Evolutionary conservation across 2,329 filamentous ascomycete species (phyloP).

Genomic region (Colletotrichum limetticola): DNA sequence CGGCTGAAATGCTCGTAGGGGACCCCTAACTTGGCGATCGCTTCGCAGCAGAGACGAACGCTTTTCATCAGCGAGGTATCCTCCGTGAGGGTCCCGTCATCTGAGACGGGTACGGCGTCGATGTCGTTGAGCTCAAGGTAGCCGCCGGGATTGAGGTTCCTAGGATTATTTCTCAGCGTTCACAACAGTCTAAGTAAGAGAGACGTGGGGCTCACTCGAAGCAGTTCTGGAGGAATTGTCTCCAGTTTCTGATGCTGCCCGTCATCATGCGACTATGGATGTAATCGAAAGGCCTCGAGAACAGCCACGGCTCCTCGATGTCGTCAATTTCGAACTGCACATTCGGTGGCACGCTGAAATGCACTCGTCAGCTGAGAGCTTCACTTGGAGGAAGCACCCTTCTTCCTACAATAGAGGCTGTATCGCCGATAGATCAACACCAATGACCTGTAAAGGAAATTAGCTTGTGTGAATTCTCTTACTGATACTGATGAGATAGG

Average conservation of each 20-base stretch:
- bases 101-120: slow-evolving; percentile 43
- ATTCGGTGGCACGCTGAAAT: slow-evolving; percentile 59
- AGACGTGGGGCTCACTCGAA: neutral
- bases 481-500: fast-evolving
- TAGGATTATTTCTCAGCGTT: neutral
- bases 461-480: slow-evolving; percentile 45
- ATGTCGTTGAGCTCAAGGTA: slow-evolving; percentile 56
- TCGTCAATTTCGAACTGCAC: slow-evolving; percentile 56
- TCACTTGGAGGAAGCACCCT: neutral
- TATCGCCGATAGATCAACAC: slow-evolving; percentile 67
- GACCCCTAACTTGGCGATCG: neutral
- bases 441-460: slow-evolving; percentile 58
- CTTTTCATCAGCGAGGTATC: neutral
- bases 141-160: slow-evolving; percentile 52
- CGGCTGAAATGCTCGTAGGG: neutral
- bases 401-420: slow-evolving; percentile 43
- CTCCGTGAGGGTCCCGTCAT: neutral
- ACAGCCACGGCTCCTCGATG: slow-evolving; percentile 51
- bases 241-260: slow-evolving; percentile 34
- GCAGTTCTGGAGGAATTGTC: slow-evolving; percentile 34
- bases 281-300: slow-evolving; percentile 41
- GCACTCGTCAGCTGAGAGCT: too few relatives aligned
- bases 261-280: slow-evolving; percentile 38
- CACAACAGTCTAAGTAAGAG: neutral
- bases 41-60: neutral